phyloP scores from a whole-genome alignment of 345 rosid genomes.

The Punica granatum region DNA sequence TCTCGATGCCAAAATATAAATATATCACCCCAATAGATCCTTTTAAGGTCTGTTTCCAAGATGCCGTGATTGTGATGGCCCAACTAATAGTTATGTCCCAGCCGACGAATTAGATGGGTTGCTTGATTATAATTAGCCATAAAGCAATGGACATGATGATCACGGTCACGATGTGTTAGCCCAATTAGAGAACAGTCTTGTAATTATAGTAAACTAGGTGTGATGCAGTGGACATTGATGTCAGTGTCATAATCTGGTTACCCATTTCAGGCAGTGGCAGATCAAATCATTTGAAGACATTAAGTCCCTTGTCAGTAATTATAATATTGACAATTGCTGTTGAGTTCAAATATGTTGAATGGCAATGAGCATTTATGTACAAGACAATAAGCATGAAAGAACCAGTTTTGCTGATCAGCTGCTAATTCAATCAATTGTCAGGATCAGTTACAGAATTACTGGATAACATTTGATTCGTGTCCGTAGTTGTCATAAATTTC shows the following conservation, averaged over 20 bases:
- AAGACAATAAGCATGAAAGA: neutral
- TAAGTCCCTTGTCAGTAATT: neutral
- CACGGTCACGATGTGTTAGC: neutral
- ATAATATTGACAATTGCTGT: neutral
- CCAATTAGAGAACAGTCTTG: neutral
- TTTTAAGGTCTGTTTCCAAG: neutral
- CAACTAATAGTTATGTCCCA: neutral
- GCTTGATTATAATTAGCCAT: neutral
- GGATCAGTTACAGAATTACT: neutral
- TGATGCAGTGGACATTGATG: neutral
- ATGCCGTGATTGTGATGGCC: neutral
- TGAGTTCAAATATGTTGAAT: neutral
- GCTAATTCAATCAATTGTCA: neutral
- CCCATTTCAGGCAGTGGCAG: neutral
- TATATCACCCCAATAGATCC: neutral
- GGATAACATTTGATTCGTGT: neutral
- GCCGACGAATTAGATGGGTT: neutral
- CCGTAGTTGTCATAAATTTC: no score
- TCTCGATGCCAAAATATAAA: neutral
- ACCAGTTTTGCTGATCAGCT: neutral
- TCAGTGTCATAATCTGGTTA: neutral
- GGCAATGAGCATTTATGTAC: neutral
- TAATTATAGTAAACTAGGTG: neutral
- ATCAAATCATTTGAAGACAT: neutral
- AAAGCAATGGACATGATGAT: neutral